Evolutionary conservation across 163 green algal genomes (phyloP).

Genomic region (Trebouxiophyceae sp.): DNA sequence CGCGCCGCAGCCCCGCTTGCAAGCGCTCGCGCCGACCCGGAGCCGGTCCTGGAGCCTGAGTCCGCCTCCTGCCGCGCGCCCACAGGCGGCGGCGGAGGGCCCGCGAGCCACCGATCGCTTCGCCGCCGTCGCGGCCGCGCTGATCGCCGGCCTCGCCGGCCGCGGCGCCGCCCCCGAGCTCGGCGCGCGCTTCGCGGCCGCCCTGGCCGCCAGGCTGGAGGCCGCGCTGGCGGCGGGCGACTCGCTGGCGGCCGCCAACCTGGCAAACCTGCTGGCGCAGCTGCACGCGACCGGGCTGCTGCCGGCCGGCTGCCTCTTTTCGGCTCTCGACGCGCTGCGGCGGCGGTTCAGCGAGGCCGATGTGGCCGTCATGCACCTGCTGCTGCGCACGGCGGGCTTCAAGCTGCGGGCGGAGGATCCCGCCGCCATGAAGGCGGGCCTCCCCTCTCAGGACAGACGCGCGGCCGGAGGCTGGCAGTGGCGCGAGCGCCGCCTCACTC

Average conservation of each 20-base stretch:
- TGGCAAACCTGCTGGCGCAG: constrained; percentile 49
- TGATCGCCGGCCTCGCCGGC: constrained; percentile 56
- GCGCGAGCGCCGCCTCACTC: too few relatives aligned
- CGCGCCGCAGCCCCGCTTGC: neutral
- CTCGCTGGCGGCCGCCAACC: constrained; percentile 36
- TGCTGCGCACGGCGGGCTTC: constrained; percentile 63
- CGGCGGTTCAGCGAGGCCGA: constrained; percentile 65
- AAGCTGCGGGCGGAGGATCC: constrained; percentile 68
- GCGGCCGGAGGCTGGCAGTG: too few relatives aligned
- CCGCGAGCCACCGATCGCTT: constrained; percentile 69
- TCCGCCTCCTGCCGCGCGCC: neutral
- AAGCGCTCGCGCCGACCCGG: too few relatives aligned
- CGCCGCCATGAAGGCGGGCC: constrained; percentile 54
- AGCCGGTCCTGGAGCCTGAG: too few relatives aligned
- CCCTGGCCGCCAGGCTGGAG: constrained; percentile 14
- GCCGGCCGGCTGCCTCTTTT: constrained; percentile 14
- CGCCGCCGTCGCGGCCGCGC: constrained; percentile 55
- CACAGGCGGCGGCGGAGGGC: constrained; percentile 53
- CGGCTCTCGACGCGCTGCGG: constrained; percentile 14
- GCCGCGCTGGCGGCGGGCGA: constrained; percentile 11
- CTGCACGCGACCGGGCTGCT: constrained; percentile 14
- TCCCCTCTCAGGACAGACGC: neutral
- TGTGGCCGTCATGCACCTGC: constrained; percentile 54
- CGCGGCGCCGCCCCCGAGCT: constrained; percentile 20
- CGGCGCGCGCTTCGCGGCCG: constrained; percentile 21